A percentile compares a stretch with the other conserved stretches of the same genome.
Conservation (phyloP, 768 basidiomycete species). For the Stropharia rugosoannulata region DNA sequence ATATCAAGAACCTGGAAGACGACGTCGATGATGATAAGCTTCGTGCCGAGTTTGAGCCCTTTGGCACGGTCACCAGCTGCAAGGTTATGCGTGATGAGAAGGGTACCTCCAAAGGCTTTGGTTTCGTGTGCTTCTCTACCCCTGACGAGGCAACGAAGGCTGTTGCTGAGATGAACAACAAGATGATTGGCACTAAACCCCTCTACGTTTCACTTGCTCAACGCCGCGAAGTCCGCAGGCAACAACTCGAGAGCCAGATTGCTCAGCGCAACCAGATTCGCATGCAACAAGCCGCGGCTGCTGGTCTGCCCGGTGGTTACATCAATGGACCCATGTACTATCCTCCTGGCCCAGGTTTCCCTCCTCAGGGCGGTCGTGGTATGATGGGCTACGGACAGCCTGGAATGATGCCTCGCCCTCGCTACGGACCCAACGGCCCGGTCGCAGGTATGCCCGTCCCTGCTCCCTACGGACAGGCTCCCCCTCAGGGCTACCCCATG, state of each 20-base stretch:
- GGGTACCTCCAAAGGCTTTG: conserved; percentile 91
- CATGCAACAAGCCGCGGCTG: conserved; percentile 92
- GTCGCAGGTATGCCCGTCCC: conserved; percentile 78
- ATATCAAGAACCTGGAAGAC: conserved; percentile 99
- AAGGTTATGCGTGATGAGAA: conserved; percentile 99
- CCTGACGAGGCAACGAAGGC: conserved; percentile 99
- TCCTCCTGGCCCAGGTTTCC: conserved; percentile 78
- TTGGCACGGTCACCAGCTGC: conserved; percentile 96
- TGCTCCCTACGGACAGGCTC: conserved; percentile 67
- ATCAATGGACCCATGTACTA: conserved; percentile 88
- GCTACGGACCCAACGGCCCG: conserved; percentile 74
- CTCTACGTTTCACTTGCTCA: conserved; percentile 99
- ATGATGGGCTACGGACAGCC: conserved; percentile 84
- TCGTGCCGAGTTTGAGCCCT: conserved; percentile 93
- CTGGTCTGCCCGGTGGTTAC: conserved; percentile 80
- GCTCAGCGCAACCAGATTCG: conserved; percentile 97
- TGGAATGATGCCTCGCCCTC: conserved; percentile 85
- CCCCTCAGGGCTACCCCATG: conserved; percentile 75
- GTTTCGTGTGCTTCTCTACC: conserved; percentile 98
- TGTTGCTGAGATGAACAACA: conserved; percentile 99
- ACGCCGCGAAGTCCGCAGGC: conserved; percentile 95
- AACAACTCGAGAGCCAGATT: conserved; percentile 98
- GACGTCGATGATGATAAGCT: conserved; percentile 98
- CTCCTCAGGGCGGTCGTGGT: conserved; percentile 70
- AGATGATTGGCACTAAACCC: conserved; percentile 98